A percentile compares a stretch with the other conserved stretches of the same genome.
These are phyloP conservation scores for Metschnikowia proteae DNA, from an alignment of 805 yeast genomes.

Conservation along the genomic window DNA sequence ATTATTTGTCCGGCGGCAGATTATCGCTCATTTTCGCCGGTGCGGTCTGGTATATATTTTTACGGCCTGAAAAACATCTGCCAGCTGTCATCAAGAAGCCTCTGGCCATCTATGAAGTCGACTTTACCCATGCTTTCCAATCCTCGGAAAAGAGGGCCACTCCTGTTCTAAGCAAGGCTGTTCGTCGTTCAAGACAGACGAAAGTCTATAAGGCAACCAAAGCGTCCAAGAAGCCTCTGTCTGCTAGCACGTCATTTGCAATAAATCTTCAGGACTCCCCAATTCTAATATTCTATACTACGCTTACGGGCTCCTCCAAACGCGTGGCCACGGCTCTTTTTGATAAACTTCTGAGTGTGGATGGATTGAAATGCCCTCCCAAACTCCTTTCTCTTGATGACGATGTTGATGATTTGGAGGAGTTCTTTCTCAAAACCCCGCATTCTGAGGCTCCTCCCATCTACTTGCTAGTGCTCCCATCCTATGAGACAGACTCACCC, in stretches of 20 bases:
- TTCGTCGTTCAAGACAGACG: slow-evolving; percentile 31
- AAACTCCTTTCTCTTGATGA: slow-evolving; percentile 70
- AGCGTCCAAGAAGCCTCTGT: slow-evolving; percentile 30
- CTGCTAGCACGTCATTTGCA: slow-evolving; percentile 34
- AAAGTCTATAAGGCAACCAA: slow-evolving; percentile 41
- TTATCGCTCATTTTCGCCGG: slow-evolving; percentile 31
- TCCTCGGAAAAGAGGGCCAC: slow-evolving; percentile 21
- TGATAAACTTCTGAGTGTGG: slow-evolving; percentile 32
- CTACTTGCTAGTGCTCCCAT: slow-evolving; percentile 76
- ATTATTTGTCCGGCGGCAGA: slow-evolving; percentile 43
- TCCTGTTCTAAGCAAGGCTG: slow-evolving; percentile 11
- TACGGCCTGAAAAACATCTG: not conserved
- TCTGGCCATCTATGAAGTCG: slow-evolving; percentile 40
- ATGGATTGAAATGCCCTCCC: slow-evolving; percentile 37
- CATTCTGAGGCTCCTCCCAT: slow-evolving; percentile 38
- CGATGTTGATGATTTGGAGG: slow-evolving; percentile 76
- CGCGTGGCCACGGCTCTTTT: slow-evolving; percentile 57
- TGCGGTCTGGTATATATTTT: slow-evolving; percentile 9
- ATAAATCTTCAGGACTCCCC: slow-evolving; percentile 48
- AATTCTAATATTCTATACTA: slow-evolving; percentile 71
- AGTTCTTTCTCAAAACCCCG: slow-evolving; percentile 70
- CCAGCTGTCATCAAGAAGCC: slow-evolving; percentile 13
- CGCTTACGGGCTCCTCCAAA: slow-evolving; percentile 80
- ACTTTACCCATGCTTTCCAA: slow-evolving; percentile 36
- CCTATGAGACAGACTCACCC: slow-evolving; percentile 91